These are phyloP conservation scores for Corylus avellana DNA, from an alignment of 306 rosid species.

Conservation along the genomic window DNA sequence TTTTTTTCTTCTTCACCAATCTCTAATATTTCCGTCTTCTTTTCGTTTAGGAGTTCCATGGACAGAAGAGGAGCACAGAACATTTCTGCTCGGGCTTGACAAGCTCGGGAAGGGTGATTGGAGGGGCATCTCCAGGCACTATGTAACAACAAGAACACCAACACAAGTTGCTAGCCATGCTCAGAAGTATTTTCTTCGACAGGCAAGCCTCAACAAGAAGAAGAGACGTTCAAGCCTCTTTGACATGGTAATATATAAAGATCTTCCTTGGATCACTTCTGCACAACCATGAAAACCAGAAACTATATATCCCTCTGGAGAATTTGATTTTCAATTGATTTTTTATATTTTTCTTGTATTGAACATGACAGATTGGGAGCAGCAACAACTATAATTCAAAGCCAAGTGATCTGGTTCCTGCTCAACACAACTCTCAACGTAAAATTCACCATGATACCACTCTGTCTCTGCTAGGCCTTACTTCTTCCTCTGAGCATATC, in stretches of 20 bases:
- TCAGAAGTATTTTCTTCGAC: conserved; percentile 80
- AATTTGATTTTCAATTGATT: not conserved
- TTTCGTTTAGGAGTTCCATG: conserved; percentile 70
- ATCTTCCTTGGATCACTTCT: not conserved
- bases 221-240: conserved; percentile 86
- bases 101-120: conserved; percentile 91
- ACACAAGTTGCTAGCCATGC: conserved; percentile 98
- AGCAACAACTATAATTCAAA: conserved; percentile 22
- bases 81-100: conserved; percentile 76
- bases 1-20: too few species aligned
- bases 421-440: conserved; percentile 15
- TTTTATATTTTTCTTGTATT: not conserved
- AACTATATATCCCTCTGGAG: too few species aligned
- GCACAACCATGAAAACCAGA: too few species aligned
- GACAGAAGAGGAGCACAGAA: conserved; percentile 92
- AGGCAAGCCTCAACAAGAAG: conserved; percentile 55
- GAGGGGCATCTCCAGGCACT: conserved; percentile 85
- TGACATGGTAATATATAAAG: conserved; percentile 45
- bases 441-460: conserved; percentile 30
- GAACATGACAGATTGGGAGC: conserved; percentile 48
- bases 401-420: conserved; percentile 8
- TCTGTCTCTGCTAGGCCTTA: conserved; percentile 32
- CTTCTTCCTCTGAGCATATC: conserved; percentile 14
- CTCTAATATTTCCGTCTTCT: not conserved
- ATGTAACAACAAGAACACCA: conserved; percentile 84